Base-by-base conservation (phyloP, 208 protist species). In the Trypanosoma cruzi region DNA sequence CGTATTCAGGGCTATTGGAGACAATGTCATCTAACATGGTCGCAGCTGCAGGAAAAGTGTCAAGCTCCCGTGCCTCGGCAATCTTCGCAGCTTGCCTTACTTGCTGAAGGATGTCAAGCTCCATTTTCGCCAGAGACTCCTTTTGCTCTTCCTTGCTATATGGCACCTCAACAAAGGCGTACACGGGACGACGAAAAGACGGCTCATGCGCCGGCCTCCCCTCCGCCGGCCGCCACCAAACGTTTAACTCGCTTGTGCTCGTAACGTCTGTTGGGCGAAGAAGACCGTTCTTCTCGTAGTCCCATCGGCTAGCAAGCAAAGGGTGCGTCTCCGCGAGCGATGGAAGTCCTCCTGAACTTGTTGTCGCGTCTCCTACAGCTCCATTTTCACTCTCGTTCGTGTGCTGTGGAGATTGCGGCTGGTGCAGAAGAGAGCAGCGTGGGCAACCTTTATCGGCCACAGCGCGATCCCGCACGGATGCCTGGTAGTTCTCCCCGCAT, bases 211-310 rank as follows among this genome's bases (percentile, higher is more conserved):
- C 4, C 14, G 54, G 54, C 28, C 65, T 6, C 49, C 57, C n/a
- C 0, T 54, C 31, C 22, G 69, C 49, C 13, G 77, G 77, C 13
- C 49, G 56, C 88, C 88, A 94, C 88, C 88, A 94, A 50, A 89
- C 88, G 22, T 16, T 69, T 24, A 81, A 48, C 11, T 81, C 82
- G 69, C 83, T 89, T 40, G 71, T 59, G 13, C 72, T 70, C 16
- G 66, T 75, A 4, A 94, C 81, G 26, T 90, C 75, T 18, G 65
- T 56, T 11, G 88, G 85, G 18, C n/a, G 37, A 31, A 90, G 71
- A 10, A 67, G 34, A 13, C 88, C 85, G 71, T 94, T 94, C 18
- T 63, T 56, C 36, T 74, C 66, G 0, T 22, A 7, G 49, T 94
- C 88, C 88, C 88, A 94, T 8, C 80, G 69, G 10, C 59, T 46